Evolutionary conservation across 371 early-diverging fungal species (phyloP), one percentile per base, ranked within the genome.

Genomic region (Lichtheimia corymbifera): DNA sequence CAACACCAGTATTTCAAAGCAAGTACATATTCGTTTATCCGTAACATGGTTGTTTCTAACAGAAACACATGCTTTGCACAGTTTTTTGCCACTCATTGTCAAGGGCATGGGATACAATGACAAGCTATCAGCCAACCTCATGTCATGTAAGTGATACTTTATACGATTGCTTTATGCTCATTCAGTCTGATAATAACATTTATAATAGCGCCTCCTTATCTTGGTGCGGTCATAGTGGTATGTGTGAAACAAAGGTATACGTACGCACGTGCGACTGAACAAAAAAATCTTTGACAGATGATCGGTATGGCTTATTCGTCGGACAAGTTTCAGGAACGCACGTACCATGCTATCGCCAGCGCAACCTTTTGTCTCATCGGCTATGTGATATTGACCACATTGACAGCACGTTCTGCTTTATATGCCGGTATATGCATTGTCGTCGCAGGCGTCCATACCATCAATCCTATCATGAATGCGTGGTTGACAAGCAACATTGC

Each of bases 401-500:
- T 67, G 24, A 63, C 66, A 0, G 49, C 54, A 35, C 53, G 73
- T 35, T 53, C 61, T 2, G 50, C 50, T 1, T 35, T 70, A 0
- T 79, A 76, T 61, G 62, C 69, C 9, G 74, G 70, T 18, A 70
- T 72, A 2, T 79, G 76, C 55, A 67, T 79, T 14, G 79, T 76
- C 17, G 79, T 79, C 3, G 58, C 76, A 15, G 79, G 79, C 3
- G 74, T 79, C 2, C 76, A 76, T 59, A 69, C 76, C 3, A 74
- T 79, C 50, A 76, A 76, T 27, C 79, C 79, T 15, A 69, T 79
- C n/a, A 73, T 79, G 17, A 79, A 79, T 61, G 79, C 79, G 2
- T 79, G 79, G 79, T 50, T 79, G 47, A 79, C 76, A 6, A 66
- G 71, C 25, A 79, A 79, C 20, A 76, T 79, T 58, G 72, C 73